Base-by-base conservation (phyloP, 208 protist species). In the Crithidia bombi region DNA sequence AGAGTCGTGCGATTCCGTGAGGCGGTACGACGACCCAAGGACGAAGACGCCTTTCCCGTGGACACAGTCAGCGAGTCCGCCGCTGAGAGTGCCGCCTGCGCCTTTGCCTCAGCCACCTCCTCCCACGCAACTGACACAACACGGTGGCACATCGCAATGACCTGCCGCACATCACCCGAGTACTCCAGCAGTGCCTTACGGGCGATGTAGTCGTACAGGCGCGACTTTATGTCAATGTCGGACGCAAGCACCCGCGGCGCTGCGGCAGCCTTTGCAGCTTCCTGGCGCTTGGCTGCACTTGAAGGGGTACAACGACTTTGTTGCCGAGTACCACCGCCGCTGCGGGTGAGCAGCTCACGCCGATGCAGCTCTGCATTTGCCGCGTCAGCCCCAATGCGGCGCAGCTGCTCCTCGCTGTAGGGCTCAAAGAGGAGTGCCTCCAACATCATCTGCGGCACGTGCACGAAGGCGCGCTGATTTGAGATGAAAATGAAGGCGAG, bases 401-500 rank as follows among this genome's bases (percentile, higher is more conserved):
- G 68, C 21, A 94, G 69, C 68, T 76, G 59, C 38, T 73, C 68
- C 15, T 76, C 76, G 38, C 30, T 78, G 76, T 95, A 95, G 2
- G 90, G 69, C 54, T 78, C 76, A 55, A 95, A 95, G 14, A 82
- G 66, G 19, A 95, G 66, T 59, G 83, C 80, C 52, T 90, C 73
- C 55, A 92, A 63, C 63, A 92, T 74, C 72, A 62, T 74, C 55
- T 73, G 69, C 19, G 90, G 82, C 21, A 95, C 87, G 58, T 92
- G 87, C 44, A 90, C 83, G 25, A 95, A 86, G 30, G 90, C 80
- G 1, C 86, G 86, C 35, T 85, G 75, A 54, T 95, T 95, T 0
- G 86, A 91, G 32, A 95, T 95, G 62, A 85, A 95, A 14, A 92
- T 76, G 55, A 95, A 69, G 7, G 87, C 82, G 19, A 95, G 69